phyloP scores from a whole-genome alignment of 805 yeast genomes.

The Yamadazyma tumulicola region DNA sequence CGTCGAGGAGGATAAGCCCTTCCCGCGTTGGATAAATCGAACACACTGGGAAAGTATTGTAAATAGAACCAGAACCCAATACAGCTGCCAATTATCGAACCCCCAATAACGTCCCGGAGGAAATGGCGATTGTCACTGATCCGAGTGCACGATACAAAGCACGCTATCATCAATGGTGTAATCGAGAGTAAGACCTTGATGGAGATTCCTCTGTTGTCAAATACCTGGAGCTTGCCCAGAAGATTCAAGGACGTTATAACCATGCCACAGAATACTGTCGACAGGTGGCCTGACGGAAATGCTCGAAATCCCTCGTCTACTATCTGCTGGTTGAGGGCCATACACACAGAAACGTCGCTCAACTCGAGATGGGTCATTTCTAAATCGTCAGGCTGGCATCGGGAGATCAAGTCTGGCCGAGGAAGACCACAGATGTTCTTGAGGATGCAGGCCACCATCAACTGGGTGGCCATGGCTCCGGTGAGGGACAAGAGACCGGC shows the following conservation, averaged over 20 bases:
- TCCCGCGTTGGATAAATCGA: slow-evolving; percentile 26
- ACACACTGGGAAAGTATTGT: slow-evolving; percentile 40
- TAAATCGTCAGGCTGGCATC: slow-evolving; percentile 18
- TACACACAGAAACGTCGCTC: slow-evolving; percentile 17
- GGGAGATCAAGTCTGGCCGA: slow-evolving; percentile 23
- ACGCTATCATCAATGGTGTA: slow-evolving; percentile 33
- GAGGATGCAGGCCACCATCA: slow-evolving; percentile 31
- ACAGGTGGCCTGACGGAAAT: slow-evolving; percentile 29
- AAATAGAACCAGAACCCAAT: slow-evolving; percentile 33
- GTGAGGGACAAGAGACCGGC: slow-evolving; percentile 30
- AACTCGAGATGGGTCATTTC: slow-evolving; percentile 3
- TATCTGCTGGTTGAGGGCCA: slow-evolving; percentile 10
- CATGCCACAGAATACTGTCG: slow-evolving; percentile 29
- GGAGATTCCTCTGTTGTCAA: slow-evolving; percentile 33
- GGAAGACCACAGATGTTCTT: slow-evolving; percentile 27
- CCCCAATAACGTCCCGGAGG: slow-evolving; percentile 36
- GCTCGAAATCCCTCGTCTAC: slow-evolving; percentile 25
- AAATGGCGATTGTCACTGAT: slow-evolving; percentile 49
- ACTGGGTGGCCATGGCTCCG: slow-evolving; percentile 37
- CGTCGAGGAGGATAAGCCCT: slow-evolving; percentile 45
- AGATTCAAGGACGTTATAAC: slow-evolving; percentile 31
- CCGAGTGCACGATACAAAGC: slow-evolving; percentile 36
- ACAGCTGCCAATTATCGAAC: slow-evolving; percentile 33
- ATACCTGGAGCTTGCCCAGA: slow-evolving; percentile 30
- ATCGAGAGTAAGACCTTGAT: slow-evolving; percentile 27